phyloP scores from a whole-genome alignment of 768 basidiomycete genomes.

The Dentipellis sp. region DNA sequence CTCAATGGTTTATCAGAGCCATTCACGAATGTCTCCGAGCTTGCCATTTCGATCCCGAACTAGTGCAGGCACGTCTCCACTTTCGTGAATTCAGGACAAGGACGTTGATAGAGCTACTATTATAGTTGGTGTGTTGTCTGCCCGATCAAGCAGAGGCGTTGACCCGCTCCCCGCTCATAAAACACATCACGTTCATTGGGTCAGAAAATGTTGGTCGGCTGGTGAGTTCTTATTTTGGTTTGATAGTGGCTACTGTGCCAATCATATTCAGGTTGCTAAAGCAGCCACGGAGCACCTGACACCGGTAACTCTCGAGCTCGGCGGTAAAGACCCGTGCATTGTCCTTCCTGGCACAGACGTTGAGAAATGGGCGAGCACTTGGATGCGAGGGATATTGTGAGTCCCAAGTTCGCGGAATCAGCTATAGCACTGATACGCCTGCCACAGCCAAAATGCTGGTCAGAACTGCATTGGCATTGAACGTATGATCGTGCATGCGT shows the following conservation, averaged over 20 bases:
- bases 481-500: slow-evolving; percentile 75
- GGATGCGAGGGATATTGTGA: slow-evolving; percentile 90
- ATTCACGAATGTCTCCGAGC: slow-evolving; percentile 67
- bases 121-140: slow-evolving; percentile 73
- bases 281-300: slow-evolving; percentile 84
- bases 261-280: slow-evolving; percentile 50
- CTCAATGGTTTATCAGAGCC: slow-evolving; percentile 71
- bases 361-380: slow-evolving; percentile 66
- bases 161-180: slow-evolving; percentile 70
- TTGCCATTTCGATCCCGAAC: slow-evolving; percentile 76
- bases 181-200: slow-evolving; percentile 93
- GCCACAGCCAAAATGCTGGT: slow-evolving; percentile 73
- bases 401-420: slow-evolving; percentile 18
- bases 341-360: slow-evolving; percentile 83
- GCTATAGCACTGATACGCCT: not conserved
- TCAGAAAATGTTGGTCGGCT: slow-evolving; percentile 71
- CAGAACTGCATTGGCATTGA: slow-evolving; percentile 99
- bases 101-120: not conserved
- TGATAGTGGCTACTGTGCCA: not conserved
- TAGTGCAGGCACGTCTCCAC: slow-evolving; percentile 58
- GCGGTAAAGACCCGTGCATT: slow-evolving; percentile 91
- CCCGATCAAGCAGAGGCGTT: slow-evolving; percentile 80
- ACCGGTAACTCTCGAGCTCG: slow-evolving; percentile 89
- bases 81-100: not conserved
- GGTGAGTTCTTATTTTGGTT: slow-evolving; percentile 29